These are phyloP conservation scores for Pichia kluyveri DNA, from an alignment of 805 yeast genomes.

Conservation along the genomic window DNA sequence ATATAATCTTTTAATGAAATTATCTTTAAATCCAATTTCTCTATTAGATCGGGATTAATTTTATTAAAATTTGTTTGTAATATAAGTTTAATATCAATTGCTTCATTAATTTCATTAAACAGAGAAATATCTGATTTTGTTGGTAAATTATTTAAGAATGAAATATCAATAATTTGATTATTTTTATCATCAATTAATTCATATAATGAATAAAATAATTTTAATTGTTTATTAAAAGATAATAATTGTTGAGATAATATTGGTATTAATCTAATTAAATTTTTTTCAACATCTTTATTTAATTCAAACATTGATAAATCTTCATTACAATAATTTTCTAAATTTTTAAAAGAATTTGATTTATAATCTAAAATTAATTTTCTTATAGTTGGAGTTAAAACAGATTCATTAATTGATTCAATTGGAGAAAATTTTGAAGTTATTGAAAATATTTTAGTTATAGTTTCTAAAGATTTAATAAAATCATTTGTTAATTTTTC, in stretches of 20 bases:
- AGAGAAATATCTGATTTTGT: slow-evolving; percentile 15
- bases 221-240: slow-evolving; percentile 15
- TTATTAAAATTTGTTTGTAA: slow-evolving; percentile 21
- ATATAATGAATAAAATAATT: slow-evolving; percentile 17
- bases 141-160: slow-evolving; percentile 19
- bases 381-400: slow-evolving; percentile 13
- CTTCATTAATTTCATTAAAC: slow-evolving; percentile 12
- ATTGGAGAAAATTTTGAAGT: slow-evolving; percentile 8
- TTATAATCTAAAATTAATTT: slow-evolving; percentile 17
- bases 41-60: slow-evolving; percentile 17
- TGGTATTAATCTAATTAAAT: slow-evolving; percentile 19
- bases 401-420: slow-evolving; percentile 11
- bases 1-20: slow-evolving; percentile 16
- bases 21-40: slow-evolving; percentile 23
- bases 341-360: slow-evolving; percentile 9
- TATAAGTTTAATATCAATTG: slow-evolving; percentile 19
- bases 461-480: slow-evolving; percentile 19
- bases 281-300: slow-evolving; percentile 16
- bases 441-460: slow-evolving; percentile 16
- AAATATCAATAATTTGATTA: slow-evolving; percentile 4
- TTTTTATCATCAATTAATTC: slow-evolving; percentile 14
- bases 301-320: slow-evolving; percentile 16
- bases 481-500: slow-evolving; percentile 15
- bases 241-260: slow-evolving; percentile 18
- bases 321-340: slow-evolving; percentile 17